Conservation (phyloP, 176 grass and related monocot genomes). For the Poa pratensis region DNA sequence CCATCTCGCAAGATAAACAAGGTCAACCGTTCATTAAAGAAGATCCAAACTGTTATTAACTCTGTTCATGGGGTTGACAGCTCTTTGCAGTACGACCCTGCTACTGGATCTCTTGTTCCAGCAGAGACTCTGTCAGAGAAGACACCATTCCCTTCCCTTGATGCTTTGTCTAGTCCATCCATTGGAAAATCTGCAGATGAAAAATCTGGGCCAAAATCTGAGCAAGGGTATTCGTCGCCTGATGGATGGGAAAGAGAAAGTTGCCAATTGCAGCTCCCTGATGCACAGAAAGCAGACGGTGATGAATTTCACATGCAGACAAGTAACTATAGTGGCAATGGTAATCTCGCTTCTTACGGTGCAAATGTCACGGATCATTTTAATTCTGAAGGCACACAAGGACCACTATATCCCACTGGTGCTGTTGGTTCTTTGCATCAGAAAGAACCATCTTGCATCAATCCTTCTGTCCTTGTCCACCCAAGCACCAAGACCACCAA, state of each 20-base stretch:
- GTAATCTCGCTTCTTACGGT: conserved; percentile 20
- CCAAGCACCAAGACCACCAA: conserved; percentile 3
- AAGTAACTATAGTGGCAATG: conserved; percentile 13
- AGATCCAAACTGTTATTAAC: conserved; percentile 93
- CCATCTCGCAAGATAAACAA: conserved; percentile 99
- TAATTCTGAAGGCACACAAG: conserved; percentile 30
- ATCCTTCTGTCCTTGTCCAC: background rate
- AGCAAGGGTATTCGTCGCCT: conserved; percentile 44
- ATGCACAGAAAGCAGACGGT: conserved; percentile 32
- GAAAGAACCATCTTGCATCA: background rate
- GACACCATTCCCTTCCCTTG: conserved; percentile 5
- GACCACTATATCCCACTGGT: conserved; percentile 1
- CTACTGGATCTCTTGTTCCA: conserved; percentile 75
- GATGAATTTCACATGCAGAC: conserved; percentile 35
- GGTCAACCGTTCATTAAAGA: conserved; percentile 92
- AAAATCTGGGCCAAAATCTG: conserved; percentile 51
- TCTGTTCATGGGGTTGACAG: conserved; percentile 80
- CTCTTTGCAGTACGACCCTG: conserved; percentile 83
- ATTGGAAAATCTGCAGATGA: conserved; percentile 35
- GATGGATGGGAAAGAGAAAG: conserved; percentile 41
- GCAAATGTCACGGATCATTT: conserved; percentile 1
- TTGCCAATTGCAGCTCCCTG: conserved; percentile 26
- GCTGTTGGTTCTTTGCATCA: conserved; percentile 5
- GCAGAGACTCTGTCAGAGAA: conserved; percentile 54
- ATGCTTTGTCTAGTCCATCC: conserved; percentile 43